Percentiles rank a stretch among this genome's conserved stretches.
Conservation (phyloP, 2,329 filamentous ascomycete genomes). For the Shiraia bambusicola region DNA sequence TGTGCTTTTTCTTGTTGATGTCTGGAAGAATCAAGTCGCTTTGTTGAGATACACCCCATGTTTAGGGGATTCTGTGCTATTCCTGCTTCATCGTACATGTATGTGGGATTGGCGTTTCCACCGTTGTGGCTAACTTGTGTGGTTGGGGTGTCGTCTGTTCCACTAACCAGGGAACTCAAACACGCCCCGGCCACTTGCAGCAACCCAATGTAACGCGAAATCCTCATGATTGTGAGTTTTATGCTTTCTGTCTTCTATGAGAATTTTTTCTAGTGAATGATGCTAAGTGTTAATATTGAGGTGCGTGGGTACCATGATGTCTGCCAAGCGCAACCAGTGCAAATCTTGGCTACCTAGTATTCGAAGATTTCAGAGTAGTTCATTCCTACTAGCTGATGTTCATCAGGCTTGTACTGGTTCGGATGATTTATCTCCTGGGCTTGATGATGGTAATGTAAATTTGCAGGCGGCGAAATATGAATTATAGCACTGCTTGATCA, state of each 20-base stretch:
- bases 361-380: not conserved
- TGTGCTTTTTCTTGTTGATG: slow-evolving; percentile 23
- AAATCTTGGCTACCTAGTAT: not conserved
- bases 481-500: no score
- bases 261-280: not conserved
- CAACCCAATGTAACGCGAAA: no score
- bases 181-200: not conserved
- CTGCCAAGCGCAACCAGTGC: slow-evolving; percentile 16
- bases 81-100: not conserved
- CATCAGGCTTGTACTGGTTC: no score
- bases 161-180: not conserved
- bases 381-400: no score
- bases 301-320: slow-evolving; percentile 25
- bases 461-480: no score
- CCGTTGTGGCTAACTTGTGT: no score
- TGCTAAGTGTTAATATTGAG: not conserved
- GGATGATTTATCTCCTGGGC: no score
- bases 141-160: not conserved
- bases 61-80: slow-evolving; percentile 10
- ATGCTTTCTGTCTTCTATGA: not conserved
- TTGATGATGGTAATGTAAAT: no score
- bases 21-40: slow-evolving; percentile 6
- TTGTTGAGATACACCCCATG: slow-evolving; percentile 13
- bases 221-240: not conserved
- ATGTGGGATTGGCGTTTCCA: not conserved